Conservation (phyloP, 2,329 filamentous ascomycete species). For the Alternaria sp. region DNA sequence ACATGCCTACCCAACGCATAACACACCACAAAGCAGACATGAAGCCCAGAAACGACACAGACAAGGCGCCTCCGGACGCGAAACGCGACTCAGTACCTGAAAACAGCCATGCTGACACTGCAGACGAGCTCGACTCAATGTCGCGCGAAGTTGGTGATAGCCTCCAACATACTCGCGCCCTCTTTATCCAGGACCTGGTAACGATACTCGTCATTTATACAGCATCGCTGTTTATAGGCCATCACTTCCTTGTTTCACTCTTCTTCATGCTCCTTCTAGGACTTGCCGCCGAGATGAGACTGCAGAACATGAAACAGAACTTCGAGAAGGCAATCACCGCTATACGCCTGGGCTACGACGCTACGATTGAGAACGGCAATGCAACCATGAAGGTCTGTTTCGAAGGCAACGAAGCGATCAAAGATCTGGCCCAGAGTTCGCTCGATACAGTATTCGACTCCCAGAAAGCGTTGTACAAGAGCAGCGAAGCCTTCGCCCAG, state of each 20-base stretch:
- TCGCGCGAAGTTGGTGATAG: background rate
- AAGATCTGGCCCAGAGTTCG: background rate
- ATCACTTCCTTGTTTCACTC: background rate
- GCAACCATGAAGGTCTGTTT: background rate
- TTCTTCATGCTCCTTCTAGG: background rate
- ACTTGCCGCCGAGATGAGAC: background rate
- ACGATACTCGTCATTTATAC: background rate
- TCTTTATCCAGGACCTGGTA: background rate
- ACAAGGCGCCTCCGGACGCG: background rate
- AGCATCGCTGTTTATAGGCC: background rate
- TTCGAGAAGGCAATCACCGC: background rate
- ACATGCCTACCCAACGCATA: too few species aligned
- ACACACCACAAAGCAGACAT: background rate
- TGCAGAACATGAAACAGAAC: background rate
- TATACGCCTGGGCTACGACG: background rate
- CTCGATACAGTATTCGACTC: background rate
- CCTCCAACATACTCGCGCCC: background rate
- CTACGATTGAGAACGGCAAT: background rate
- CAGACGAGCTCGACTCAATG: background rate
- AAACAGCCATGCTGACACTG: background rate
- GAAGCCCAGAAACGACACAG: accelerated
- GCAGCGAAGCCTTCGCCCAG: background rate
- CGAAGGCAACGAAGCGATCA: background rate
- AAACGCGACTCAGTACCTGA: background rate
- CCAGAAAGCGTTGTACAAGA: background rate